Evolutionary conservation across 805 yeast species (phyloP), one percentile per base, ranked within the genome.

Genomic region (Brettanomyces bruxellensis): DNA sequence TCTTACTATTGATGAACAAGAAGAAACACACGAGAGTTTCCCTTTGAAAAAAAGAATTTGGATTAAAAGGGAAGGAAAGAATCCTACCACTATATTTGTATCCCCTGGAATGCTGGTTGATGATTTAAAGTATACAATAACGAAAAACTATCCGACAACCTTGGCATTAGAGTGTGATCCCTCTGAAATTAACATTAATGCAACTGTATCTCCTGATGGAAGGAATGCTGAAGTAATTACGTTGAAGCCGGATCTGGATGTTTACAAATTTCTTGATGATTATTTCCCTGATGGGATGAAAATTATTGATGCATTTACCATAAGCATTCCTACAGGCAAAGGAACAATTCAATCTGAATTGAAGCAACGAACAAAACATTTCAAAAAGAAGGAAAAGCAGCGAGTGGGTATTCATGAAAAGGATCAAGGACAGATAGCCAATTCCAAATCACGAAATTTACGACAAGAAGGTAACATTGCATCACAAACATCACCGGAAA

Each of bases 31-130:
- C 9, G 32, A 9, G 7, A 9, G 32, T 28, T 7, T 28, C 11
- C 11, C 32, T 1, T 9, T 9, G 11, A 25, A 57, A 38, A 64
- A 67, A 52, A 58, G 86, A 43, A 71, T 80, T 1, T 80, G 86
- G 86, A 75, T 80, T 5, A 71, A 63, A 45, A 62, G 72, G 38
- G 65, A 68, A 0, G 62, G 65, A 23, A 78, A 78, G 1, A 72
- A 71, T 14, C 85, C 97, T 3, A 86, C 96, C 0, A 76, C 95
- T 1, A 64, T 90, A 5, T 59, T 70, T 48, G 83, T 86, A 18
- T 69, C 70, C 14, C 78, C 78, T 30, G 58, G 62, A 22, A 91
- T 86, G 57, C 72, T 89, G 1, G 74, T 90, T 4, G 98, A 90
- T 61, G 96, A 91, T 62, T 68, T 90, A 55, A 90, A 90, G 57